Evolutionary conservation across 1,284 basidiomycete species (phyloP), one percentile per base, ranked within the genome.

Genomic region (Cryptococcus maquisensis): DNA sequence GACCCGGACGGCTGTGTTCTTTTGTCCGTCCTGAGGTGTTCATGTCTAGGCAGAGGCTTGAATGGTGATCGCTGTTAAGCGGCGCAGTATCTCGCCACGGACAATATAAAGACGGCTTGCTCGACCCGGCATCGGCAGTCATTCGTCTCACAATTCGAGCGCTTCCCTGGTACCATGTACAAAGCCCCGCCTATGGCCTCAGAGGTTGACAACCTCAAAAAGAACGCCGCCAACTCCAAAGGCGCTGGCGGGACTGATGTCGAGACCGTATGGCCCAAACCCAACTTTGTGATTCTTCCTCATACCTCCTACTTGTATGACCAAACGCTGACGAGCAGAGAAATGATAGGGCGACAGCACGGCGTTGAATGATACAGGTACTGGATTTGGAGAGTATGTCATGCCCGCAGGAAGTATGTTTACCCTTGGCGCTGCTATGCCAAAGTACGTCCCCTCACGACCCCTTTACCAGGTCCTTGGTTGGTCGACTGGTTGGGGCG

Each of bases 161-260:
- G n/a, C n/a, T n/a, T n/a, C n/a, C n/a, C n/a, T n/a, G n/a, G n/a
- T n/a, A n/a, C n/a, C 28, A 32, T 32, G 57, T 59, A 53, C 21
- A 52, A 55, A 51, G 43, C 38, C n/a, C 54, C 53, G 26, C 48
- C 43, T 10, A 55, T 55, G 57, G 47, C 63, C 7, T 69, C 67
- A 7, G 62, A 71, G 54, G 67, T 69, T 8, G 56, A 54, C 15
- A 65, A 69, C 53, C 60, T 71, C 55, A 62, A 64, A 41, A 67
- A 64, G 36, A 65, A 65, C 47, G 65, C 65, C 2, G 67, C 68
- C 3, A 66, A 66, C 7, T 61, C 66, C 54, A 64, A 61, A 44
- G 67, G 67, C 38, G 56, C 58, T 7, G 62, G 86, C 84, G 70
- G 87, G 84, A 61, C 84, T 78, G 73, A 78, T 82, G 61, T 68